Percentiles rank a stretch among this genome's conserved stretches.
Evolutionary conservation across 2,329 filamentous ascomycete genomes (phyloP).

Genomic region (Botrytis hyacinthi): DNA sequence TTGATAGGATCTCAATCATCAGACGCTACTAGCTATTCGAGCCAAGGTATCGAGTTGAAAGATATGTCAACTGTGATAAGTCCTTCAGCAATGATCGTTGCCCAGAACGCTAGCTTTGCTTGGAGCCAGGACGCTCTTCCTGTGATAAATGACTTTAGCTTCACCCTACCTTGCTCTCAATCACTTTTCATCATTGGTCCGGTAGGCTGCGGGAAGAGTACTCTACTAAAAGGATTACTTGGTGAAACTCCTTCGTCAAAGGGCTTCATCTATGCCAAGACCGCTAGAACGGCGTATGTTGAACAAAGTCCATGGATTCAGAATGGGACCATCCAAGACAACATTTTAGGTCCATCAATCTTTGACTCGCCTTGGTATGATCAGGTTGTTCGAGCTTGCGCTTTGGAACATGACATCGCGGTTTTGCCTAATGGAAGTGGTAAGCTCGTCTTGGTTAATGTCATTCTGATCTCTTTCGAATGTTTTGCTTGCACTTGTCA

Average conservation of each 20-base stretch:
- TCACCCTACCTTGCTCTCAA: conserved; percentile 23
- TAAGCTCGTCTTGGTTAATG: conserved; percentile 52
- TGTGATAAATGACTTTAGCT: conserved; percentile 28
- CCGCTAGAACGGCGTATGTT: conserved; percentile 42
- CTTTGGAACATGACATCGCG: conserved; percentile 59
- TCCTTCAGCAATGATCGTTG: conserved; percentile 25
- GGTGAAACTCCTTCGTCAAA: conserved; percentile 32
- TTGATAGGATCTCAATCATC: conserved; percentile 2
- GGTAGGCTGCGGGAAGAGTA: conserved; percentile 38
- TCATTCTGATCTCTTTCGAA: background rate
- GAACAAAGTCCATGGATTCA: conserved; percentile 48
- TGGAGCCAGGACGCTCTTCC: conserved; percentile 25
- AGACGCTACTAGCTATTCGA: background rate
- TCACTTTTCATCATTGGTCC: conserved; percentile 37
- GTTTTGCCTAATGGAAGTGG: conserved; percentile 59
- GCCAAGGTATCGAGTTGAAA: conserved; percentile 22
- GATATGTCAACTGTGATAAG: background rate
- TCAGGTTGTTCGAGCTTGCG: conserved; percentile 63
- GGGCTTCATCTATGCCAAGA: conserved; percentile 31
- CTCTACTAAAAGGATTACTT: conserved; percentile 37
- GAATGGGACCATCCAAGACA: conserved; percentile 44
- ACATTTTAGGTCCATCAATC: conserved; percentile 42
- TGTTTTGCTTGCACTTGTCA: background rate
- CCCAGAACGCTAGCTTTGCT: conserved; percentile 32
- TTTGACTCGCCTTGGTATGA: conserved; percentile 60